A percentile compares a stretch with the other conserved stretches of the same genome.
Evolutionary conservation across 192 early-diverging fungal genomes (phyloP).

Genomic region (Coemansia sp.): DNA sequence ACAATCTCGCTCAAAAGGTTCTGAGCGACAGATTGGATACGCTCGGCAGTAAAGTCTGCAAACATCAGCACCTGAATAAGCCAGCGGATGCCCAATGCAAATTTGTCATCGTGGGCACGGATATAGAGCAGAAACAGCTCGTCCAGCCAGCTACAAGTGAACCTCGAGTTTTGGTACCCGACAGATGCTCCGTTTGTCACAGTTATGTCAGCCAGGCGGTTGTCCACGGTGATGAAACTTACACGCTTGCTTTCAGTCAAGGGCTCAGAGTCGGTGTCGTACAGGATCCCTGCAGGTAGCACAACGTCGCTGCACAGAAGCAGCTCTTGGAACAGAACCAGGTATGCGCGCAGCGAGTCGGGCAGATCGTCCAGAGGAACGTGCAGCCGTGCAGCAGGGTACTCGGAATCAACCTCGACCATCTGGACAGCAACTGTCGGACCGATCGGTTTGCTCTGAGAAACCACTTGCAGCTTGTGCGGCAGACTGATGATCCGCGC

Average conservation of each 20-base stretch:
- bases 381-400: conserved; percentile 58
- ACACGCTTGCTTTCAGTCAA: conserved; percentile 7
- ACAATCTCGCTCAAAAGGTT: conserved; percentile 64
- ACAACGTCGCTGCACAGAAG: conserved; percentile 58
- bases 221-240: conserved; percentile 29
- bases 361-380: conserved; percentile 54
- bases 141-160: conserved; percentile 51
- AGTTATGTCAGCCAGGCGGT: conserved; percentile 49
- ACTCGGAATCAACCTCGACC: conserved; percentile 64
- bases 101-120: conserved; percentile 18
- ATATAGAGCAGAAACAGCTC: conserved; percentile 59
- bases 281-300: conserved; percentile 47
- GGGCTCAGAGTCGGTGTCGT: conserved; percentile 14
- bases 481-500: conserved; percentile 8
- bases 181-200: conserved; percentile 43
- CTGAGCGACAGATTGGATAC: conserved; percentile 65
- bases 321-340: conserved; percentile 76
- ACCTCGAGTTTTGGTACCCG: conserved; percentile 47
- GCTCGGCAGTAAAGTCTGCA: conserved; percentile 63
- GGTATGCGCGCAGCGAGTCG: conserved; percentile 60
- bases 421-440: conserved; percentile 58
- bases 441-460: conserved; percentile 9
- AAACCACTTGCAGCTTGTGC: conserved; percentile 6
- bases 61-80: conserved; percentile 59
- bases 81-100: conserved; percentile 42